Conservation (phyloP, 345 rosid species). For the Euphorbia lathyris region DNA sequence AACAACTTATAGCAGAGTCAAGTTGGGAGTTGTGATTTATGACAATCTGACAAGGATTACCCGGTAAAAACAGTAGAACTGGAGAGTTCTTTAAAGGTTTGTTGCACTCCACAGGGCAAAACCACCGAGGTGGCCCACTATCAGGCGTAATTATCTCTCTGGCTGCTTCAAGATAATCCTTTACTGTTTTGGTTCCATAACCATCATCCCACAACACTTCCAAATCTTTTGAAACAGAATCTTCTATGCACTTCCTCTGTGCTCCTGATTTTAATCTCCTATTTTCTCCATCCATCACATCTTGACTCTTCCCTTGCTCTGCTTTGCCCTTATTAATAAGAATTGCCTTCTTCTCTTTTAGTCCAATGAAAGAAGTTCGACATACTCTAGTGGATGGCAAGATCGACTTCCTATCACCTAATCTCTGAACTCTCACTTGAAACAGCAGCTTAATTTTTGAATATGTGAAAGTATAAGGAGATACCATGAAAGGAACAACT, state of each 20-base stretch:
- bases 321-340: neutral
- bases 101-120: slow-evolving; percentile 81
- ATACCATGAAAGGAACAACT: slow-evolving; percentile 25
- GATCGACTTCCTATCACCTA: slow-evolving; percentile 32
- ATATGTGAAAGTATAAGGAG: slow-evolving; percentile 20
- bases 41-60: slow-evolving; percentile 32
- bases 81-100: slow-evolving; percentile 62
- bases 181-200: slow-evolving; percentile 51
- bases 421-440: slow-evolving; percentile 47
- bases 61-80: slow-evolving; percentile 72
- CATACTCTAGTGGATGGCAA: slow-evolving; percentile 32
- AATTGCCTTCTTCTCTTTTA: slow-evolving; percentile 26
- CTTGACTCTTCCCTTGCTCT: slow-evolving; percentile 8
- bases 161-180: slow-evolving; percentile 59
- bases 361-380: slow-evolving; percentile 33
- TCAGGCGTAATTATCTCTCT: slow-evolving; percentile 59
- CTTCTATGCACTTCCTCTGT: slow-evolving; percentile 28
- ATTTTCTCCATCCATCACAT: slow-evolving; percentile 30
- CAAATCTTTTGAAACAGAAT: slow-evolving; percentile 37
- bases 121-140: slow-evolving; percentile 89
- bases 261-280: slow-evolving; percentile 25
- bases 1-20: neutral
- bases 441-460: slow-evolving; percentile 27
- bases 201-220: slow-evolving; percentile 89
- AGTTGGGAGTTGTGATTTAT: neutral